Evolutionary conservation across 768 basidiomycete genomes (phyloP).

Genomic region (Lepiota brunneoincarnata): DNA sequence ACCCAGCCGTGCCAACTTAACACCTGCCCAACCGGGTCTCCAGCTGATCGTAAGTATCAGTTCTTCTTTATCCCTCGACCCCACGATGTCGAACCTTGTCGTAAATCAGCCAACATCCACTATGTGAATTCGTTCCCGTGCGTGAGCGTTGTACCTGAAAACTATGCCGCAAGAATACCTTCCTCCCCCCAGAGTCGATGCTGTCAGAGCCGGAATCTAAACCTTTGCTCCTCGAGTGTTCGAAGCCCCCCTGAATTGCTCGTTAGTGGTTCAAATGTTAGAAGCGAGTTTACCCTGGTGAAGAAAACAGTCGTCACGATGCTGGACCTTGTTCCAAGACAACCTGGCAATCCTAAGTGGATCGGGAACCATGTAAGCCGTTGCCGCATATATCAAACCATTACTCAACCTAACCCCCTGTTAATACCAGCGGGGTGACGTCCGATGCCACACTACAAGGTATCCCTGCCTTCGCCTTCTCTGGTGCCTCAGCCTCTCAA

Average conservation of each 20-base stretch:
- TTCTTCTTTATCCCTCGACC: not conserved
- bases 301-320: not conserved
- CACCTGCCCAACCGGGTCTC: conserved; percentile 38
- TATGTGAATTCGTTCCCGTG: conserved; percentile 43
- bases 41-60: conserved; percentile 20
- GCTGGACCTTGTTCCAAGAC: conserved; percentile 15
- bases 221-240: conserved; percentile 39
- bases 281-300: conserved; percentile 26
- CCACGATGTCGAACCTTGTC: not conserved
- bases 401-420: not conserved
- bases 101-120: conserved; percentile 31
- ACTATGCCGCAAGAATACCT: not conserved
- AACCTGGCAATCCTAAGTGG: conserved; percentile 31
- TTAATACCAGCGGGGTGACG: conserved; percentile 42
- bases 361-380: conserved; percentile 43
- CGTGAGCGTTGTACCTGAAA: conserved; percentile 6
- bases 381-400: not conserved
- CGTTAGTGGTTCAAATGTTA: conserved; percentile 45
- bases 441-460: conserved; percentile 46
- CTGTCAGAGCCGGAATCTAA: conserved; percentile 40
- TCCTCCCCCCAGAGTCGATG: conserved; percentile 26
- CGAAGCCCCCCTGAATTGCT: conserved; percentile 37
- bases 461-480: conserved; percentile 50
- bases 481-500: conserved; percentile 33
- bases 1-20: conserved; percentile 38